Percentiles rank a stretch among this genome's conserved stretches.
Conservation (phyloP, 2,329 filamentous ascomycete genomes). For the Dothideomycetes sp. region DNA sequence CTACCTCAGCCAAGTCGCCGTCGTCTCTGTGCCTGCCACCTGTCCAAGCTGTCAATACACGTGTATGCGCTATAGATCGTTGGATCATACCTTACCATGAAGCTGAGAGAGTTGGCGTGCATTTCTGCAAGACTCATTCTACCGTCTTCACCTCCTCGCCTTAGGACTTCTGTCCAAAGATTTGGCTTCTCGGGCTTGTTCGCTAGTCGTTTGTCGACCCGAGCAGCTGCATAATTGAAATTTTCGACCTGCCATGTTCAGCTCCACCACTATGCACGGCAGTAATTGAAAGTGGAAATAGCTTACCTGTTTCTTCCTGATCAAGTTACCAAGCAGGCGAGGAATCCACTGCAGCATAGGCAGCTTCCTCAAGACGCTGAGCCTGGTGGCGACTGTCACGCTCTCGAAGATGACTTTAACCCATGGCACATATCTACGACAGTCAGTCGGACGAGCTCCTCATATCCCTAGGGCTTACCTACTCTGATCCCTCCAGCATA, state of each 20-base stretch:
- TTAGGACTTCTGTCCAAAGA: constrained; percentile 20
- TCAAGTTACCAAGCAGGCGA: neutral
- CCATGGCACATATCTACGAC: constrained; percentile 25
- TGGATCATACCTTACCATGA: constrained; percentile 19
- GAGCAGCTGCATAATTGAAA: constrained; percentile 10
- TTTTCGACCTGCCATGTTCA: no score
- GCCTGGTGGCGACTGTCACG: constrained; percentile 13
- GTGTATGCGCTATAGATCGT: neutral
- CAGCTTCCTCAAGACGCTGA: neutral
- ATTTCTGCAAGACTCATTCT: constrained; percentile 21
- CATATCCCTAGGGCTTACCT: neutral
- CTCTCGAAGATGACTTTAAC: constrained; percentile 16
- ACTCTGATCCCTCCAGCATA: constrained; percentile 16
- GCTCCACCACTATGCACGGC: no score
- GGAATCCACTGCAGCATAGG: neutral
- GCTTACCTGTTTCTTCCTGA: neutral
- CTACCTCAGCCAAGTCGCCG: constrained; percentile 12
- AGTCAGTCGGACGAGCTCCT: neutral
- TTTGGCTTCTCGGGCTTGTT: constrained; percentile 15
- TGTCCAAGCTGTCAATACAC: neutral
- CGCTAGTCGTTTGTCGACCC: constrained; percentile 18
- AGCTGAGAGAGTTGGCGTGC: constrained; percentile 19
- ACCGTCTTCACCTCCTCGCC: constrained; percentile 10
- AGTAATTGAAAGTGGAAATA: no score
- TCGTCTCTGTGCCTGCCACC: constrained; percentile 27